A percentile compares a stretch with the other conserved stretches of the same genome.
Evolutionary conservation across 305 asterid genomes (phyloP).

Genomic region (Coffea humblotiana): DNA sequence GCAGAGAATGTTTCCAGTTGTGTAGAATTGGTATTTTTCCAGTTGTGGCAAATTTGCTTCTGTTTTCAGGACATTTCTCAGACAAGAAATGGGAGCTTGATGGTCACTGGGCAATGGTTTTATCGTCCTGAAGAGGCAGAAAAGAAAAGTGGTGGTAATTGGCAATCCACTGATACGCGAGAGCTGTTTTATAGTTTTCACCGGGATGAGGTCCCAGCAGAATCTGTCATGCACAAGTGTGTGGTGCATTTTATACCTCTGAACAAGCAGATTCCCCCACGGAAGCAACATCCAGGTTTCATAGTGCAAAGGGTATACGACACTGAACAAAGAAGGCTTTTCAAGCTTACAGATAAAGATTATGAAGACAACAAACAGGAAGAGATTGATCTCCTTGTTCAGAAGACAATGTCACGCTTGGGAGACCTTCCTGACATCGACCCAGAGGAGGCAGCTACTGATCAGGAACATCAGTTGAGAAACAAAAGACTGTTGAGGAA

Average conservation of each 20-base stretch:
- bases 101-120: slow-evolving; percentile 91
- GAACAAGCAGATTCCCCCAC: slow-evolving; percentile 70
- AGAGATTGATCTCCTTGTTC: slow-evolving; percentile 78
- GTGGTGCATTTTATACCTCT: slow-evolving; percentile 80
- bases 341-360: slow-evolving; percentile 81
- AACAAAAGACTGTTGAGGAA: too few species aligned
- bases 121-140: slow-evolving; percentile 96
- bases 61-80: slow-evolving; percentile 62
- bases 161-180: slow-evolving; percentile 66
- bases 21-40: neutral
- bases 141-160: slow-evolving; percentile 78
- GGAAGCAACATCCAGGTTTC: slow-evolving; percentile 87
- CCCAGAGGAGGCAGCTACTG: slow-evolving; percentile 46
- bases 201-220: slow-evolving; percentile 91
- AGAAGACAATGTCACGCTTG: slow-evolving; percentile 65
- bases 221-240: slow-evolving; percentile 95
- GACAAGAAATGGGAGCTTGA: slow-evolving; percentile 48
- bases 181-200: slow-evolving; percentile 91
- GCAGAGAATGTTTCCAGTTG: neutral
- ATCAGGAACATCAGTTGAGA: too few species aligned
- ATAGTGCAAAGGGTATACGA: slow-evolving; percentile 87
- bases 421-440: slow-evolving; percentile 76
- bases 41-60: neutral
- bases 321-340: slow-evolving; percentile 66
- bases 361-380: slow-evolving; percentile 82